Percentiles rank a stretch among this genome's conserved stretches.
Evolutionary conservation across 805 yeast genomes (phyloP).

Genomic region (Ogataea paraovalis): DNA sequence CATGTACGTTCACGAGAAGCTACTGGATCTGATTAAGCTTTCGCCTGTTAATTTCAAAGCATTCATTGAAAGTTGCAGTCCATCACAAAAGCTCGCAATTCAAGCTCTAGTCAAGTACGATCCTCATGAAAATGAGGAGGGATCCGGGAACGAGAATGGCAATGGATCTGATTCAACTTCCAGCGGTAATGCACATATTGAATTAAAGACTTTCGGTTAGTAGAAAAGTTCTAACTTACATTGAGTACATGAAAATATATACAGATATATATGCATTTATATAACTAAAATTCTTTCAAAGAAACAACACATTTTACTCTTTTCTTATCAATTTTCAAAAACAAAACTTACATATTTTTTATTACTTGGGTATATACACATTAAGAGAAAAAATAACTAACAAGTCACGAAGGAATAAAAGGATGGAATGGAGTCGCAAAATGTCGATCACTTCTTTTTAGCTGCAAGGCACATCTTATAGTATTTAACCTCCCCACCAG

Average conservation of each 20-base stretch:
- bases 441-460: neutral
- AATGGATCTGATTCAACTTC: constrained; percentile 11
- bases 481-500: constrained; percentile 15
- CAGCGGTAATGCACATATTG: constrained; percentile 38
- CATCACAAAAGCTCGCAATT: constrained; percentile 38
- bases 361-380: neutral
- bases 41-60: constrained; percentile 46
- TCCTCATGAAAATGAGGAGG: constrained; percentile 3
- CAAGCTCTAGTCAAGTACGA: constrained; percentile 41
- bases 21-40: constrained; percentile 43
- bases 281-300: too few relatives aligned
- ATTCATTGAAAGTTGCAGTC: constrained; percentile 39
- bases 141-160: neutral
- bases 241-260: neutral
- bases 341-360: neutral
- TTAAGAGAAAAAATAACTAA: neutral
- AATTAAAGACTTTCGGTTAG: constrained; percentile 46
- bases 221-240: neutral
- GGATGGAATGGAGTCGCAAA: neutral
- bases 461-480: constrained; percentile 22
- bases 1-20: constrained; percentile 41
- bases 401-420: neutral
- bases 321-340: too few relatives aligned
- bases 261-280: neutral
- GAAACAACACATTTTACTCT: too few relatives aligned